Conservation (phyloP, 129 eudicot genomes). For the Pulicaria dysenterica region DNA sequence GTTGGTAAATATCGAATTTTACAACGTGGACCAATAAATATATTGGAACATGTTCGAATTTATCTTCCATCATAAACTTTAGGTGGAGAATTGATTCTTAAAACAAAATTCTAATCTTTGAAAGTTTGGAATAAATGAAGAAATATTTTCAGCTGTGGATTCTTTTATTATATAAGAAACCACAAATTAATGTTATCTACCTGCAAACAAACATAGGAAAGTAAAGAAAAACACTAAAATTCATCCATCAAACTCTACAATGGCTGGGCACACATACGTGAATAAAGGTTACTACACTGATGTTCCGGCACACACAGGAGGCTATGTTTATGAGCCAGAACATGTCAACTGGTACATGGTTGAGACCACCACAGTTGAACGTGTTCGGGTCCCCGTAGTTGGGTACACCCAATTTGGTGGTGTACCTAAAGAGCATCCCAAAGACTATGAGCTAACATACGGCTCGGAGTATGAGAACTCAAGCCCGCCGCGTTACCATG, state of each 20-base stretch:
- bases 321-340: constrained; percentile 20
- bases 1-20: constrained; percentile 24
- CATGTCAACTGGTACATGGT: constrained; percentile 26
- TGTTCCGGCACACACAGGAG: constrained; percentile 22
- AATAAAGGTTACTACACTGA: constrained; percentile 8
- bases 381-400: constrained; percentile 20
- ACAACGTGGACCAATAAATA: constrained; percentile 14
- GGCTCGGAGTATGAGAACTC: constrained; percentile 24
- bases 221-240: neutral
- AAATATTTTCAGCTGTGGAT: constrained; percentile 20
- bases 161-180: constrained; percentile 33
- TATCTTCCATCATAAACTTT: constrained; percentile 26
- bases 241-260: neutral
- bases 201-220: constrained; percentile 3
- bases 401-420: constrained; percentile 17
- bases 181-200: neutral
- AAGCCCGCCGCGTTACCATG: constrained; percentile 1
- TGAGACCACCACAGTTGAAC: constrained; percentile 35
- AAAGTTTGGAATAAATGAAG: neutral
- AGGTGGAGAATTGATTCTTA: constrained; percentile 43
- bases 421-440: constrained; percentile 10
- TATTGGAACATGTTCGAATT: constrained; percentile 36
- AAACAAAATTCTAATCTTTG: constrained; percentile 9
- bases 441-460: constrained; percentile 12
- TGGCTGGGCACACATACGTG: constrained; percentile 30